These are phyloP conservation scores for Sungouiozyma ichnusensis DNA, from an alignment of 805 yeast genomes.

Conservation along the genomic window DNA sequence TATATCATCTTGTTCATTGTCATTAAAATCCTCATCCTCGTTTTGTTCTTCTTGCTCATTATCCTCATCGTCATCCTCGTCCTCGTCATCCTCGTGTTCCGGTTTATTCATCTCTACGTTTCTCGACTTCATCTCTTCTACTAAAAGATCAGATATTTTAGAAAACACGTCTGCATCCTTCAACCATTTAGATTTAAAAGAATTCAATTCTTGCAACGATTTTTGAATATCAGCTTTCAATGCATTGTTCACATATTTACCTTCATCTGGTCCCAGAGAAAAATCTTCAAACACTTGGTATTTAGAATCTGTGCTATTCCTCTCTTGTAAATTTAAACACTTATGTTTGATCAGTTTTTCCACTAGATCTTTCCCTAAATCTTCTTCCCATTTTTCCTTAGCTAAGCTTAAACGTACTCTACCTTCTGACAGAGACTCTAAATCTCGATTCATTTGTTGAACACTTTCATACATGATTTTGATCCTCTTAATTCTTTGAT, in stretches of 20 bases:
- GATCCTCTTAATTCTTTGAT: slow-evolving; percentile 13
- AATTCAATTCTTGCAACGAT: slow-evolving; percentile 12
- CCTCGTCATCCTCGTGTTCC: slow-evolving; percentile 1
- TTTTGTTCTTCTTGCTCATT: slow-evolving; percentile 3
- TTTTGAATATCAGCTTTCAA: slow-evolving; percentile 16
- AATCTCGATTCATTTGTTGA: slow-evolving; percentile 15
- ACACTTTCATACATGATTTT: slow-evolving; percentile 19
- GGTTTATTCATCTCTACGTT: slow-evolving; percentile 7
- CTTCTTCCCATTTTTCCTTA: slow-evolving; percentile 21
- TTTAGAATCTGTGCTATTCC: slow-evolving; percentile 5
- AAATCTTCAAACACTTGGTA: slow-evolving; percentile 21
- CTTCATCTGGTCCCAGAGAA: slow-evolving; percentile 19
- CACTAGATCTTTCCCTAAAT: slow-evolving; percentile 17
- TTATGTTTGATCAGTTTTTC: slow-evolving; percentile 14
- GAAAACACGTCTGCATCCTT: slow-evolving; percentile 24
- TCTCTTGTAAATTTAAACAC: slow-evolving; percentile 7
- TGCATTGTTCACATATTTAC: slow-evolving; percentile 16
- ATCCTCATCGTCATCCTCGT: slow-evolving; percentile 1
- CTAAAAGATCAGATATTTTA: slow-evolving; percentile 17
- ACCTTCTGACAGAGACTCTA: slow-evolving; percentile 15
- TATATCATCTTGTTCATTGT: neutral
- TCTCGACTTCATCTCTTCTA: slow-evolving; percentile 19
- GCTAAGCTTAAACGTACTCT: slow-evolving; percentile 16
- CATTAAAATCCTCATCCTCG: slow-evolving; percentile 2
- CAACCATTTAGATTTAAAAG: slow-evolving; percentile 22